These are phyloP conservation scores for Ophiocordyceps australis DNA, from an alignment of 2,329 filamentous ascomycete species.

Conservation along the genomic window DNA sequence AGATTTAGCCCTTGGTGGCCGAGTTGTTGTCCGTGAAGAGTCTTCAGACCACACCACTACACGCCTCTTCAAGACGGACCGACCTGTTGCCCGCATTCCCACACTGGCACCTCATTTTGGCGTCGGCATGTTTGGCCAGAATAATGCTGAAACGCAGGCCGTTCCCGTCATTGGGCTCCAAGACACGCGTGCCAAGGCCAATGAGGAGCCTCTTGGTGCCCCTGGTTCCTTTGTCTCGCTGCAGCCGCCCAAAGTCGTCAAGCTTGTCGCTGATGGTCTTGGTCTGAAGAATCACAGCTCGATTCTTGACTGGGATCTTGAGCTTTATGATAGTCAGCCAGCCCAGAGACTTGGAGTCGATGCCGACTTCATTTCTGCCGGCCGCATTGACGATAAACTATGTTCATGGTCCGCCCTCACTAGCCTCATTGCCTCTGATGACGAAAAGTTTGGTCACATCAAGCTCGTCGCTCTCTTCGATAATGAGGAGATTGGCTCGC, in stretches of 20 bases:
- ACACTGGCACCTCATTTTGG: constrained; percentile 92
- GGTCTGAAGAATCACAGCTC: constrained; percentile 48
- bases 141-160: constrained; percentile 83
- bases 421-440: constrained; percentile 50
- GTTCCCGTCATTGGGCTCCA: constrained; percentile 88
- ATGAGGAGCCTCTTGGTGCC: constrained; percentile 31
- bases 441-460: constrained; percentile 43
- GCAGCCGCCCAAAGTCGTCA: constrained; percentile 72
- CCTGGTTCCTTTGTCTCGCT: constrained; percentile 59
- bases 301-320: constrained; percentile 93
- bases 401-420: constrained; percentile 87
- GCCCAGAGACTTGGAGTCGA: constrained; percentile 71
- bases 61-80: constrained; percentile 78
- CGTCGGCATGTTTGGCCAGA: constrained; percentile 43
- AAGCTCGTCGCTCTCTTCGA: constrained; percentile 92
- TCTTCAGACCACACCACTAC: constrained; percentile 57
- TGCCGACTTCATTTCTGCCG: constrained; percentile 86
- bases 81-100: constrained; percentile 85
- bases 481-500: constrained; percentile 87
- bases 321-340: constrained; percentile 82
- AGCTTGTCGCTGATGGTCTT: constrained; percentile 65
- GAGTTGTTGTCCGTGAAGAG: constrained; percentile 65
- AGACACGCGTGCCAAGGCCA: constrained; percentile 33
- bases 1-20: constrained; percentile 77
- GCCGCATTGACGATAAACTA: constrained; percentile 92